Percentiles rank a stretch among this genome's conserved stretches.
phyloP scores from a whole-genome alignment of 2,329 filamentous ascomycete species.

The Mollisiaceae sp. region DNA sequence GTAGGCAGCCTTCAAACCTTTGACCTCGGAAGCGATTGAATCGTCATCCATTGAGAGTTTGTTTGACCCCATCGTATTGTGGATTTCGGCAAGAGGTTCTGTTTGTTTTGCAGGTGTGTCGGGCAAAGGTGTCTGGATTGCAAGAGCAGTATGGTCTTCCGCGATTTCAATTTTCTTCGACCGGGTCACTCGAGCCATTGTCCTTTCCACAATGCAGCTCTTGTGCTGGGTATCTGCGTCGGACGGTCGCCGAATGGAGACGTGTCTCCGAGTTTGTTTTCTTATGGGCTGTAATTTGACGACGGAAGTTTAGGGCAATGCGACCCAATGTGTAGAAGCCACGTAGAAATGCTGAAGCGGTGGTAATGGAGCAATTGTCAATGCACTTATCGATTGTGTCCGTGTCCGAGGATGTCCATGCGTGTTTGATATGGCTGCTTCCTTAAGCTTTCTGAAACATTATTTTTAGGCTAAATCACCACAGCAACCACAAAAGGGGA shows the following conservation, averaged over 20 bases:
- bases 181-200: conserved; percentile 42
- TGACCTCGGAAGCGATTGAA: conserved; percentile 36
- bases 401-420: conserved; percentile 32
- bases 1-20: conserved; percentile 43
- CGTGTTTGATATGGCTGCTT: conserved; percentile 22
- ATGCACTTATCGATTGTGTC: conserved; percentile 38
- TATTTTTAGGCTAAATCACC: conserved; percentile 22
- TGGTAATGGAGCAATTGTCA: conserved; percentile 29
- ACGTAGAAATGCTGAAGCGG: conserved; percentile 31
- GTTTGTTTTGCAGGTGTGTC: conserved; percentile 25
- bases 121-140: conserved; percentile 31
- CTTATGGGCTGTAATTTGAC: conserved; percentile 12
- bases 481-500: conserved; percentile 26
- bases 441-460: conserved; percentile 22
- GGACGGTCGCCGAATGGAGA: conserved; percentile 16
- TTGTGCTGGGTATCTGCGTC: neutral
- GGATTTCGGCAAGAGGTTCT: conserved; percentile 29
- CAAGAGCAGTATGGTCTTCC: conserved; percentile 38
- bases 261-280: conserved; percentile 14
- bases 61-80: conserved; percentile 29
- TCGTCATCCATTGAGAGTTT: conserved; percentile 27
- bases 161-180: conserved; percentile 39
- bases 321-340: conserved; percentile 15
- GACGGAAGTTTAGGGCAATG: conserved; percentile 9
- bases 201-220: conserved; percentile 20